phyloP scores from a whole-genome alignment of 345 rosid species.

The Firmiana major region DNA sequence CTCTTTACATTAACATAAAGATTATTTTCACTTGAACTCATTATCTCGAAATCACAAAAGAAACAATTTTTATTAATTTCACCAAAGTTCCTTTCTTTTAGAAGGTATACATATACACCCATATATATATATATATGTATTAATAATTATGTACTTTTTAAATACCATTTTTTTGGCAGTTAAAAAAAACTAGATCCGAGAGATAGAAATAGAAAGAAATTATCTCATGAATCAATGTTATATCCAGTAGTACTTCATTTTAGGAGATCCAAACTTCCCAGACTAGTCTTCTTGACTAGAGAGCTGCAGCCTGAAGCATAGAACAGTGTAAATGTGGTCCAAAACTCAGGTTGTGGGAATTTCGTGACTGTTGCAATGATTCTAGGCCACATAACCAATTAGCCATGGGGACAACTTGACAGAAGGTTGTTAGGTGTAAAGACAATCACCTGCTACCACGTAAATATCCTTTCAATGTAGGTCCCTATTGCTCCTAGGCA shows the following conservation, averaged over 20 bases:
- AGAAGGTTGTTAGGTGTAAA: constrained; percentile 22
- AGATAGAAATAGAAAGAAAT: background rate
- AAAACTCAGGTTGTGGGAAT: constrained; percentile 26
- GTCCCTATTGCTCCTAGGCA: constrained; percentile 8
- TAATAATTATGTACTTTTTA: background rate
- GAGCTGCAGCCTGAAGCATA: background rate
- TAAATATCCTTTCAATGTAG: constrained; percentile 18
- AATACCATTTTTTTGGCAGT: background rate
- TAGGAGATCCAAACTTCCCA: background rate
- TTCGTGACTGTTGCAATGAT: constrained; percentile 33
- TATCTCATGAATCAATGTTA: background rate
- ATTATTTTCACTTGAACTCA: too few relatives aligned
- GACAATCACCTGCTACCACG: constrained; percentile 30
- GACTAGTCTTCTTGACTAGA: background rate
- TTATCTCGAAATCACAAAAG: too few relatives aligned
- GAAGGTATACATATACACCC: too few relatives aligned
- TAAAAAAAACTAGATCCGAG: background rate
- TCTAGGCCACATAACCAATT: constrained; percentile 42
- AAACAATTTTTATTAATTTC: too few relatives aligned
- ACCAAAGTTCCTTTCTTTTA: too few relatives aligned
- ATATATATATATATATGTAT: too few relatives aligned
- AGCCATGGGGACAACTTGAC: constrained; percentile 29
- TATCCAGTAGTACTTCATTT: background rate
- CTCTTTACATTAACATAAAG: too few relatives aligned
- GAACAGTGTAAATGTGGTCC: constrained; percentile 35